Percentiles rank a stretch among this genome's conserved stretches.
Evolutionary conservation across 1,139 yeast species (phyloP).

Genomic region (Lodderomyces orthopsilosis): DNA sequence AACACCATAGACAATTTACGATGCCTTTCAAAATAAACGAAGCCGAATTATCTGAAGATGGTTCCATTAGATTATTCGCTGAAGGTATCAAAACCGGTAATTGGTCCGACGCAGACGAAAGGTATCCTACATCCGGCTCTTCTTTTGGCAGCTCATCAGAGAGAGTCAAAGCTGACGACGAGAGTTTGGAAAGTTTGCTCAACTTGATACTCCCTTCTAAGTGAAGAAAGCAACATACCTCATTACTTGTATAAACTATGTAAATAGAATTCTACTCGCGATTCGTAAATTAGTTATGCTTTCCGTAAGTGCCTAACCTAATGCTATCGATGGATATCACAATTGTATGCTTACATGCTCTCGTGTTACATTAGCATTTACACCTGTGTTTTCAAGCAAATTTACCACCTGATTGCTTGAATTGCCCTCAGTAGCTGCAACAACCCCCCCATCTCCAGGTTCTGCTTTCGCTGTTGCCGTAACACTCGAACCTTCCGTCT

Average conservation of each 20-base stretch:
- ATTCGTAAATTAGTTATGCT: no score
- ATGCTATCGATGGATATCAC: no score
- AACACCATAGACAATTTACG: constrained; percentile 43
- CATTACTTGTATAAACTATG: background rate
- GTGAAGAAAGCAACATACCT: background rate
- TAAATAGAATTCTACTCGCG: background rate
- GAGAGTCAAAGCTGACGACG: constrained; percentile 35
- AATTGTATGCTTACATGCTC: no score
- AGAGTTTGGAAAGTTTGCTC: constrained; percentile 33
- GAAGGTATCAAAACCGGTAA: constrained; percentile 42
- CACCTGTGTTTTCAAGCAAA: no score
- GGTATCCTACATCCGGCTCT: constrained; percentile 29
- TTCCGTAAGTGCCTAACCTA: no score
- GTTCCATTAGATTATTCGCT: constrained; percentile 38
- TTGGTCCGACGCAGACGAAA: constrained; percentile 35
- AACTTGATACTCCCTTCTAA: constrained; percentile 18
- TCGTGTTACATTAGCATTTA: no score
- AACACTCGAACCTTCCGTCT: constrained; percentile 8
- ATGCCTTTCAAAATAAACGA: constrained; percentile 44
- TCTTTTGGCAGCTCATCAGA: constrained; percentile 32
- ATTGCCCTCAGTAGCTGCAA: no score
- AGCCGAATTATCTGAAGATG: constrained; percentile 37
- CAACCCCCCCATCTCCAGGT: no score
- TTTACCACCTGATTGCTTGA: no score
- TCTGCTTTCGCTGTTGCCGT: background rate